Base-by-base conservation (phyloP, 2,329 filamentous ascomycete species). In the Chrysoporthe deuterocubensis region DNA sequence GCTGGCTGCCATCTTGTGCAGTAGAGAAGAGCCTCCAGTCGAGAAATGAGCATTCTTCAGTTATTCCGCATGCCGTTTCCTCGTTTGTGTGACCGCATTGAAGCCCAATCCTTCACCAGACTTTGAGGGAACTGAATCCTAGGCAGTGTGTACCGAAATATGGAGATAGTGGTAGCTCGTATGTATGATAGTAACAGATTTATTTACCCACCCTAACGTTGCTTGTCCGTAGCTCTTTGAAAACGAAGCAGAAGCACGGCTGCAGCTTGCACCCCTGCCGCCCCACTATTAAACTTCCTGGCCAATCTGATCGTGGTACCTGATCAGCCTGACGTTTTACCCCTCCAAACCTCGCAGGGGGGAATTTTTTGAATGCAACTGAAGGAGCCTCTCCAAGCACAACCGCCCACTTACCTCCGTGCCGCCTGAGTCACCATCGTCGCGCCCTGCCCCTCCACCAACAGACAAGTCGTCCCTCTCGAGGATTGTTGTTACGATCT, bases 31-130 rank as follows among this genome's bases (percentile, higher is more conserved):
- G 58, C 6, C 37, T 63, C 52, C 58, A 52, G 58, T 65, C 42
- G 57, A 65, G 40, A 63, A n/a, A 64, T 59, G 65, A 52, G 56
- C 26, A 67, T 40, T 18, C 42, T 65, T 46, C 64, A 34, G 61
- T 56, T 61, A 66, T 66, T 44, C 32, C 43, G 5, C 46, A 46
- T 9, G 8, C 16, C 50, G n/a, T 4, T 6, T 26, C 1, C 6
- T 14, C 18, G 37, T 57, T 37, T 26, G 42, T 9, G 61, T 54
- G 7, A 14, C 18, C 21, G 5, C 9, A 5, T 62, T 13, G 7
- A 37, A 7, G 37, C 37, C 1, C 48, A 52, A 21, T 52, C 21
- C 1, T 4, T 11, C 26, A 6, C 13, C 54, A 40, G 34, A 40
- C 34, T 9, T 8, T 2, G 14, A 54, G 2, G 0, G 16, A 32